Conservation (phyloP, 192 early-diverging fungal species). For the Coemansia sp. region DNA sequence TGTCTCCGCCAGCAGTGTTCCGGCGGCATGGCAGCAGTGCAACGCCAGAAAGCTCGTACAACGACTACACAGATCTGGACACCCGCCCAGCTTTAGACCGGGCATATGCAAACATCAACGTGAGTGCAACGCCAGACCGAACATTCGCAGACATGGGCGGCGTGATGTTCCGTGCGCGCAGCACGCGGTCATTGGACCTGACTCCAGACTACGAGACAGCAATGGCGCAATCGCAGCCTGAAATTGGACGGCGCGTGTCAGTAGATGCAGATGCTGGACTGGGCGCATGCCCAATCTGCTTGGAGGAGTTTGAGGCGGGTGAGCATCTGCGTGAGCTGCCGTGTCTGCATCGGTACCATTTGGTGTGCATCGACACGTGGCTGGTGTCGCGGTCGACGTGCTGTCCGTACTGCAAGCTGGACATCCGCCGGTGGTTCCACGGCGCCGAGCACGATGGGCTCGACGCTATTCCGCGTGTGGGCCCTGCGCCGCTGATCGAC, state of each 20-base stretch:
- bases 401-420: conserved; percentile 56
- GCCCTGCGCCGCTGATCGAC: conserved; percentile 1
- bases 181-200: conserved; percentile 33
- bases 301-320: conserved; percentile 65
- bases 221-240: conserved; percentile 33
- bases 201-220: conserved; percentile 6
- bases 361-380: conserved; percentile 65
- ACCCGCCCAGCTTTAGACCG: not conserved
- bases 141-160: conserved; percentile 9
- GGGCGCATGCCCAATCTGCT: conserved; percentile 66
- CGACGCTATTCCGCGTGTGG: conserved; percentile 10
- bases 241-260: conserved; percentile 21
- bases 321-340: conserved; percentile 66
- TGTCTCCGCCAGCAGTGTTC: conserved; percentile 24
- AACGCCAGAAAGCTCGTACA: conserved; percentile 10
- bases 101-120: not conserved
- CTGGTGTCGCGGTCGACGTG: conserved; percentile 55
- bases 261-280: conserved; percentile 25
- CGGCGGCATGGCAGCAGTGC: conserved; percentile 23
- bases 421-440: conserved; percentile 51
- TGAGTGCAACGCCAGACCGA: not conserved
- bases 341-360: conserved; percentile 68
- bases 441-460: conserved; percentile 30
- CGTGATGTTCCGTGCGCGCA: conserved; percentile 23
- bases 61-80: not conserved